phyloP scores from a whole-genome alignment of 2,329 filamentous ascomycete species.

The Lecanoromycetidae sp. region DNA sequence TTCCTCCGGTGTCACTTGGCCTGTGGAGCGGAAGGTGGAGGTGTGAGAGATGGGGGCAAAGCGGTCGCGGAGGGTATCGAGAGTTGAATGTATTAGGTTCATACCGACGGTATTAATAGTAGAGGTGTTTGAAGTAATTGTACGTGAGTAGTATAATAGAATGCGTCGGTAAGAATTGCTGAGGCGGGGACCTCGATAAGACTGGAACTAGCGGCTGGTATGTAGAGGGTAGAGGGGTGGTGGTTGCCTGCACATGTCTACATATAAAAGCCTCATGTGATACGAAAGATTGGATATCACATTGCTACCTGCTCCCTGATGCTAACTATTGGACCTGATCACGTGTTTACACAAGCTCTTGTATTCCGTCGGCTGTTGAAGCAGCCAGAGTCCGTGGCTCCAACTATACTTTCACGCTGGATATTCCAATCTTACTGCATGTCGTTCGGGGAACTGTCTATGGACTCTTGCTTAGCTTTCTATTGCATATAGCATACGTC shows the following conservation, averaged over 20 bases:
- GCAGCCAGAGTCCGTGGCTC: too few relatives aligned
- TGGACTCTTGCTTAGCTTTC: too few relatives aligned
- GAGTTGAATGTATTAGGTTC: constrained; percentile 85
- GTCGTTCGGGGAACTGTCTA: too few relatives aligned
- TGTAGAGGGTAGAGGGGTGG: too few relatives aligned
- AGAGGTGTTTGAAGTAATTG: not conserved
- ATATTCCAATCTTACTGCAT: too few relatives aligned
- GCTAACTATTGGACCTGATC: too few relatives aligned
- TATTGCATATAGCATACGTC: too few relatives aligned
- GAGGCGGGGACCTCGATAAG: not conserved
- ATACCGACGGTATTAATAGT: constrained; percentile 35
- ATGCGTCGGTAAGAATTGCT: not conserved
- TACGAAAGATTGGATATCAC: too few relatives aligned
- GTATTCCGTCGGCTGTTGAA: too few relatives aligned
- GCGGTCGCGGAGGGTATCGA: constrained; percentile 82
- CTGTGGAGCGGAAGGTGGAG: constrained; percentile 85
- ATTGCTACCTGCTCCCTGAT: too few relatives aligned
- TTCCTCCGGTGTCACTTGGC: constrained; percentile 94
- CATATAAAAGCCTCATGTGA: not conserved
- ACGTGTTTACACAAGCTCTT: too few relatives aligned
- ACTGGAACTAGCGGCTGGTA: not conserved
- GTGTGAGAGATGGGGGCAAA: constrained; percentile 81
- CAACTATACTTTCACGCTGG: too few relatives aligned
- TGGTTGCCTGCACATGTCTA: not conserved
- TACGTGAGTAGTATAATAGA: not conserved